phyloP scores from a whole-genome alignment of 371 early-diverging fungal species.

The Haplosporangium sp. region DNA sequence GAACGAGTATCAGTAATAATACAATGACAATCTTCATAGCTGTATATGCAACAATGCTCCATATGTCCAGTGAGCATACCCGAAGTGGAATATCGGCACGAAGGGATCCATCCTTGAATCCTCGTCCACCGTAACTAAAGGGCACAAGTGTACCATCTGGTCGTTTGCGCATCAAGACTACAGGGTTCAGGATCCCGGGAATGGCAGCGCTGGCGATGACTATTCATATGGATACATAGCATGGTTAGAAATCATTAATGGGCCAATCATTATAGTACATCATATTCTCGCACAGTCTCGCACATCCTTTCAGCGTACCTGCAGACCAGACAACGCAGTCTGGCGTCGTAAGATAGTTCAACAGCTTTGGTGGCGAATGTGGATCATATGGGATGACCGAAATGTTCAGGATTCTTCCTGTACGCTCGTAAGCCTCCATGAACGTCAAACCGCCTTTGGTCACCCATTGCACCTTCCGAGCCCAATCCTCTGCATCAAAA shows the following conservation, averaged over 20 bases:
- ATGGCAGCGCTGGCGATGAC: constrained; percentile 81
- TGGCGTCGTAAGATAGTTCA: constrained; percentile 92
- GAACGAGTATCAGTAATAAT: not conserved
- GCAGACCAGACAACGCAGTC: constrained; percentile 92
- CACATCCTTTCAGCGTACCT: constrained; percentile 15
- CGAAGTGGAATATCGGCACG: constrained; percentile 87
- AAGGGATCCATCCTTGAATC: constrained; percentile 91
- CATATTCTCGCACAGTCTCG: no score
- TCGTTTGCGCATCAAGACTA: constrained; percentile 83
- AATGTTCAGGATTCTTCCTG: constrained; percentile 90
- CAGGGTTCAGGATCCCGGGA: constrained; percentile 85
- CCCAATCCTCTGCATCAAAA: constrained; percentile 82
- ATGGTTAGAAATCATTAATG: not conserved
- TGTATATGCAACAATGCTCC: not conserved
- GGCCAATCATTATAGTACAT: not conserved
- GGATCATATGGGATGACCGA: constrained; percentile 84
- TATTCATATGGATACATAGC: constrained; percentile 1
- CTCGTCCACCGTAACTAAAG: constrained; percentile 77
- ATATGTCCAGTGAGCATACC: constrained; percentile 1
- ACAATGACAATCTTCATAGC: no score
- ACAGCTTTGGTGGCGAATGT: constrained; percentile 81
- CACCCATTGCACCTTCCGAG: constrained; percentile 75
- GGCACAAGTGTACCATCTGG: constrained; percentile 74
- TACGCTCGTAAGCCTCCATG: constrained; percentile 87
- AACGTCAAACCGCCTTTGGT: constrained; percentile 90